Evolutionary conservation across 495 filamentous ascomycete species (phyloP).

Genomic region (Amorphotheca resinae): DNA sequence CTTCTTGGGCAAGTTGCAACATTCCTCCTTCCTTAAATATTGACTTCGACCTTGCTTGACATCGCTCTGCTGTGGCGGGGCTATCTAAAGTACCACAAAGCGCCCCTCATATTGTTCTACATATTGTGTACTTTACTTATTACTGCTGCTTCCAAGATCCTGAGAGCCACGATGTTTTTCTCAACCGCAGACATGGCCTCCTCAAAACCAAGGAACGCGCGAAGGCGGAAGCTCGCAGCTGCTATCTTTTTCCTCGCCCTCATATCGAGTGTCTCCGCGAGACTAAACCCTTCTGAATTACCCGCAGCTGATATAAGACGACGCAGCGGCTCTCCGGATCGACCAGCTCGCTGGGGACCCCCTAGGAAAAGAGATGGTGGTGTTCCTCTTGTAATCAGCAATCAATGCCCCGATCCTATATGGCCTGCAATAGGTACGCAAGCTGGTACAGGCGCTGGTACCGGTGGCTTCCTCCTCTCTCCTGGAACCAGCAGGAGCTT

Average conservation of each 20-base stretch:
- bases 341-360: constrained; percentile 12
- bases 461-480: constrained; percentile 50
- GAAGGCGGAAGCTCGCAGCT: constrained; percentile 56
- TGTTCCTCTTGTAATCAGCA: constrained; percentile 34
- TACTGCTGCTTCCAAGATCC: not conserved
- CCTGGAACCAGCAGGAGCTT: constrained; percentile 36
- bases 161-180: not conserved
- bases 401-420: constrained; percentile 52
- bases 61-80: no score
- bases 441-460: constrained; percentile 45
- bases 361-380: constrained; percentile 13
- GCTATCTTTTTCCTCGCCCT: constrained; percentile 26
- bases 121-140: no score
- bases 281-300: not conserved
- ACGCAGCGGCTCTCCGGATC: not conserved
- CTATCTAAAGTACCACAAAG: no score
- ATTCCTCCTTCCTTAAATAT: no score
- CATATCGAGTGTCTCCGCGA: not conserved
- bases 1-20: no score
- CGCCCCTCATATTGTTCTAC: no score
- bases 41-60: no score
- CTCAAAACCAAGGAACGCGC: constrained; percentile 1
- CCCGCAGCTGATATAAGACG: not conserved
- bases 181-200: not conserved
- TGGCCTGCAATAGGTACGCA: constrained; percentile 63